A percentile compares a stretch with the other conserved stretches of the same genome.
Conservation (phyloP, 805 yeast genomes). For the Wickerhamiella cacticola region DNA sequence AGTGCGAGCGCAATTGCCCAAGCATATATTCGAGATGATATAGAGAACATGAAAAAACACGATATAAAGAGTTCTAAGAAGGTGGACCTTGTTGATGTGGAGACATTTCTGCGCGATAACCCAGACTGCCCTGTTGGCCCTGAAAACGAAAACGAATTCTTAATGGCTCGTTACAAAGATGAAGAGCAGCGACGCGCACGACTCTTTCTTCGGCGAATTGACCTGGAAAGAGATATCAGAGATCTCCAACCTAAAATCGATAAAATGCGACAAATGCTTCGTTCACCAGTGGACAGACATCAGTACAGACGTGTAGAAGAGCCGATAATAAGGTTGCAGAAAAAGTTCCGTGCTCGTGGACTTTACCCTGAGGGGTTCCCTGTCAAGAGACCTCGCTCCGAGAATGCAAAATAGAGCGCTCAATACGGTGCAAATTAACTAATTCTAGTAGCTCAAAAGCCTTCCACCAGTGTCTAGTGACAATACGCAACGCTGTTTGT, state of each 20-base stretch:
- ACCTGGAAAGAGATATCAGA: not conserved
- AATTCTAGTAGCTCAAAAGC: too few relatives aligned
- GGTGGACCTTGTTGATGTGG: not conserved
- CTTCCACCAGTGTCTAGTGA: not conserved
- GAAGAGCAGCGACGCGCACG: constrained; percentile 1
- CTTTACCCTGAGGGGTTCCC: not conserved
- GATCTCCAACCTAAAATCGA: not conserved
- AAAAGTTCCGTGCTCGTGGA: not conserved
- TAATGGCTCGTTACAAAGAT: not conserved
- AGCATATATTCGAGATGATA: not conserved
- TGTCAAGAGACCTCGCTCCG: too few relatives aligned
- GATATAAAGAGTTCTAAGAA: not conserved
- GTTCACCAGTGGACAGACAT: not conserved
- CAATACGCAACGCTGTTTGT: not conserved
- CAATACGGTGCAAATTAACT: too few relatives aligned
- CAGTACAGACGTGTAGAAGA: not conserved
- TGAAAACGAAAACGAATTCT: not conserved
- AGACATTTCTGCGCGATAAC: not conserved
- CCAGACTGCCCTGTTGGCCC: not conserved
- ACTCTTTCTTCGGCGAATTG: not conserved
- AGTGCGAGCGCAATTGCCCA: not conserved
- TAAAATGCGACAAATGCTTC: not conserved
- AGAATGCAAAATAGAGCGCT: too few relatives aligned
- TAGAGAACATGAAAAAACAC: not conserved
- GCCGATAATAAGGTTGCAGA: not conserved